Evolutionary conservation across 192 early-diverging fungal genomes (phyloP), one percentile per base, ranked within the genome.

Genomic region (Funneliformis mosseae): DNA sequence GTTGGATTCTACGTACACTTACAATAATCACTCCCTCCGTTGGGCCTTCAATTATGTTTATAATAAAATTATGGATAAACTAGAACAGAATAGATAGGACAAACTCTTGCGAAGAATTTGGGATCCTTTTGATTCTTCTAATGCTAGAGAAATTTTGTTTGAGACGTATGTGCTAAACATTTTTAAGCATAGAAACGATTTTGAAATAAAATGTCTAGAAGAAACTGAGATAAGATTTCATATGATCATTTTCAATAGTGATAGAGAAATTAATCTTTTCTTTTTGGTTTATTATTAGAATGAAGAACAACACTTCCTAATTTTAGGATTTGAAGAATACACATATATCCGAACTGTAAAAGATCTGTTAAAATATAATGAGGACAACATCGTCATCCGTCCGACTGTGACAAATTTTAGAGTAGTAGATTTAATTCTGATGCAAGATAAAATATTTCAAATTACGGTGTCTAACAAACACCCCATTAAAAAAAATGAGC

Each of bases 41-140:
- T 83, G 82, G 82, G 78, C 78, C 48, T 83, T 78, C 38, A 33
- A 28, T 63, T 60, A 63, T 75, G 38, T 80, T 68, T 45, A 27
- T 28, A 78, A 83, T 27, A 45, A 70, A 60, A 59, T 80, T 39
- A 42, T 63, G 4, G 50, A 43, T 43, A 59, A 28, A 68, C 72
- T 83, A 39, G 48, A 59, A 39, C 42, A 76, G 25, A 70, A 60
- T 69, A 74, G 60, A 69, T 79, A n/a, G 69, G 38, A 25, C 72
- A 75, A 27, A 12, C 42, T 69, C 59, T 75, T 78, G 33, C 73
- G 68, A 71, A 63, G 67, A 55, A 83, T 59, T 42, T 61, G 55
- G 28, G 62, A 79, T 55, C 50, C 25, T 46, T 62, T 68, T 70
- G 38, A 46, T n/a, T 38, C 42, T 42, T 63, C 63, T n/a, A 83